These are phyloP conservation scores for Ciborinia camelliae DNA, from an alignment of 2,329 filamentous ascomycete genomes.

Conservation along the genomic window DNA sequence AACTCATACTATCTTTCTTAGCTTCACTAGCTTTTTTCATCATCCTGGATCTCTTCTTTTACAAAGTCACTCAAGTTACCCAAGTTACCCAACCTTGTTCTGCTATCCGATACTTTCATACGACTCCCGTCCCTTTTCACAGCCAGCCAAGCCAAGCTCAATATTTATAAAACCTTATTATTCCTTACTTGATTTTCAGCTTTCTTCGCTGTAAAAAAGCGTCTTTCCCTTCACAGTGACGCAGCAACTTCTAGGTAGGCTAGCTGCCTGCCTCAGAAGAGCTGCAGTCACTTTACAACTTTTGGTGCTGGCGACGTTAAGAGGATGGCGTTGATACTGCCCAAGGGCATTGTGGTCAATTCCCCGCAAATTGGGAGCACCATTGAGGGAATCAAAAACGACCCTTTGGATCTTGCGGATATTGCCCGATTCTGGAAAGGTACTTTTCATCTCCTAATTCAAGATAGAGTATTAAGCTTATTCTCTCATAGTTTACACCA, in stretches of 20 bases:
- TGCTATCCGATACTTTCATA: not conserved
- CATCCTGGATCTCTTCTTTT: conserved; percentile 14
- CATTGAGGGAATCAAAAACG: conserved; percentile 48
- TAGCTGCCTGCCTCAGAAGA: conserved; percentile 34
- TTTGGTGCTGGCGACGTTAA: conserved; percentile 22
- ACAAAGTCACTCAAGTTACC: no score
- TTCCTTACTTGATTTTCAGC: conserved; percentile 12
- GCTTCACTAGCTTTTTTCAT: conserved; percentile 3
- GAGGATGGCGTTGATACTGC: conserved; percentile 46
- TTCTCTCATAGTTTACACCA: conserved; percentile 52
- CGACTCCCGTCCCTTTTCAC: conserved; percentile 5
- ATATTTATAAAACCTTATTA: not conserved
- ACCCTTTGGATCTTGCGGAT: conserved; percentile 46
- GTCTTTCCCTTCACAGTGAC: conserved; percentile 23
- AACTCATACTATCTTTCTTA: conserved; percentile 2
- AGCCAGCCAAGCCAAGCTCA: not conserved
- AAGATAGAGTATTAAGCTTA: conserved; percentile 22
- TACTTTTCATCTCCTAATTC: conserved; percentile 33
- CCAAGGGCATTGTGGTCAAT: conserved; percentile 57
- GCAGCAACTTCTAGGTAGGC: conserved; percentile 37
- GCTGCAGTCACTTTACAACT: conserved; percentile 30
- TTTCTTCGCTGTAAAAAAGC: conserved; percentile 1
- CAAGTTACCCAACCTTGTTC: not conserved
- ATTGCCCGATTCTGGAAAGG: conserved; percentile 57
- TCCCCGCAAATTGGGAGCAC: conserved; percentile 50